Evolutionary conservation across 306 rosid genomes (phyloP), one percentile per base, ranked within the genome.

Genomic region (Lablab purpureus): DNA sequence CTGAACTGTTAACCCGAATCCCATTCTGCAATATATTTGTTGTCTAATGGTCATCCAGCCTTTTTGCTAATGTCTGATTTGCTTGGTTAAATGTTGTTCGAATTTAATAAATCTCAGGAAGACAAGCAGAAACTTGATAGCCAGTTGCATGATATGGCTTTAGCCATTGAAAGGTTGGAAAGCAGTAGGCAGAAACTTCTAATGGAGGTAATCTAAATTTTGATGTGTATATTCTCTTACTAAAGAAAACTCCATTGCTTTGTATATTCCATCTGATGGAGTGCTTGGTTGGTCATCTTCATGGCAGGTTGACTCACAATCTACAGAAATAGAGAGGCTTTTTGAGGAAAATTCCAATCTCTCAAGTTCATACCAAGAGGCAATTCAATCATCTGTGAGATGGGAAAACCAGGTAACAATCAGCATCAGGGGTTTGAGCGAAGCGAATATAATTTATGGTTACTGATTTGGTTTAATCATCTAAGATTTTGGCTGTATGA

Each of bases 91-190:
- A 51, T 37, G 13, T 62, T 76, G 46, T 17, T 49, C 11, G 60
- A 37, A 73, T 46, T 60, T 58, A 71, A 23, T 50, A 43, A 63
- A 65, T 84, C 81, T 62, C 87, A 91, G 99, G 99, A 91, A 73
- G 97, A 95, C 81, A 95, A 80, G 83, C 91, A 86, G 62, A 92
- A 87, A 88, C 90, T 92, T 81, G 98, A 95, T 90, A 83, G 88
- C 86, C 93, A 85, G 86, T 82, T 92, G 85, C 99, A 92, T 85
- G 96, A 95, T 84, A 88, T 95, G 98, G 99, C 99, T 21, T 85
- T 95, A 54, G 98, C 81, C 56, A 85, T 95, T 43, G 98, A 95
- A 83, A 91, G 91, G 85, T 69, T 95, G 91, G 99, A 95, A 85
- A 91, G 85, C 80, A 92, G 99, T 70, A 92, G 96, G 85, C 98